Base-by-base conservation (phyloP, 331 rosid genomes). In the Rhamnella rubrinervis region DNA sequence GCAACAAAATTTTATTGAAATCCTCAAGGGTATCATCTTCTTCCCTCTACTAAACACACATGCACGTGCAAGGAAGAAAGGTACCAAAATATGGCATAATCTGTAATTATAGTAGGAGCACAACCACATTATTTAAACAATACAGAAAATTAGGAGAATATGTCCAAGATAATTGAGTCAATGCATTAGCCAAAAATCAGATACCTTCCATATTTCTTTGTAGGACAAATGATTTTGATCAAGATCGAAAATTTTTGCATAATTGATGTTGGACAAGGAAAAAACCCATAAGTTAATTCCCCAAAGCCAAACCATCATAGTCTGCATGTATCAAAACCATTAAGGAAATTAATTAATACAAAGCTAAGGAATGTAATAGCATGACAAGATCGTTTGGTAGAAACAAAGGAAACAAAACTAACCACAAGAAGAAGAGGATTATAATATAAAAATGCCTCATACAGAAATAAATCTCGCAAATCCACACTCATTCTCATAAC, bases 401-500 rank as follows among this genome's bases (percentile, higher is more conserved):
- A 50, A 66, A 61, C n/a, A 39, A 6, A 39, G 14, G 68, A 71
- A 75, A 49, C 21, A 57, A 75, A 79, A 82, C 96, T 85, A 66
- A 95, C 99, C 89, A 82, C 84, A 35, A 95, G 93, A 74, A 95
- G 99, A 75, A 89, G 96, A 80, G 97, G 97, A 77, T 95, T 95
- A 69, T 91, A 95, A 79, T 95, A 95, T 84, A 95, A 87, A 91
- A 95, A 95, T 69, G 99, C 97, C 77, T 95, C 99, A 0, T 95
- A 95, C 55, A 95, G 79, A 83, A 95, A 95, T 61, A 95, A 82
- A 76, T 86, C 96, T 70, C 88, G 88, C 80, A 89, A 79, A 86
- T 95, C 96, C 39, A 71, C 96, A 76, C 99, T 91, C 99, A 95
- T 95, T 82, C 95, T 84, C 99, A 95, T 95, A 50, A 95, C 99